A percentile compares a stretch with the other conserved stretches of the same genome.
Conservation (phyloP, 164 flowering plant species). For the Berberis vulgaris region DNA sequence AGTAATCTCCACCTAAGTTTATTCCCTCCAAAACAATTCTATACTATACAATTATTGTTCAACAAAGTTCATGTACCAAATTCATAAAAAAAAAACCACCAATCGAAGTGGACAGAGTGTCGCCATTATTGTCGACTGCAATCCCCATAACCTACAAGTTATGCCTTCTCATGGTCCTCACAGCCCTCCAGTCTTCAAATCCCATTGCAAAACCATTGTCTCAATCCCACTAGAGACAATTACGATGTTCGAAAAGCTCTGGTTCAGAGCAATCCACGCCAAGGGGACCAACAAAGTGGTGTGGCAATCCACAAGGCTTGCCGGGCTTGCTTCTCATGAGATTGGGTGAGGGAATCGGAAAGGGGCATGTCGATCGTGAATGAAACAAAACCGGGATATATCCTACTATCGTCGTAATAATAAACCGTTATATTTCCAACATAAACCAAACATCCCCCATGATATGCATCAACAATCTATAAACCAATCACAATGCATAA, state of each 20-base stretch:
- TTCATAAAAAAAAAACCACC: conserved; percentile 38
- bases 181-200: conserved; percentile 59
- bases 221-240: conserved; percentile 98
- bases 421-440: too few species aligned
- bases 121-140: conserved; percentile 42
- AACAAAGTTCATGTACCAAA: not conserved
- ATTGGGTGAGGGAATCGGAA: too few species aligned
- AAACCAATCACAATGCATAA: too few species aligned
- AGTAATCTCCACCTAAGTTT: not conserved
- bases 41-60: not conserved
- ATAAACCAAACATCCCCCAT: too few species aligned
- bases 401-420: too few species aligned
- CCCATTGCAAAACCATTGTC: conserved; percentile 71
- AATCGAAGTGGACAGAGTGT: conserved; percentile 68
- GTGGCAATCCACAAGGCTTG: conserved; percentile 26
- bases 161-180: conserved; percentile 73
- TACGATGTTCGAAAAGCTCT: conserved; percentile 61
- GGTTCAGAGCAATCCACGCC: conserved; percentile 70
- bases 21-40: too few species aligned
- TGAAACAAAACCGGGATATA: too few species aligned
- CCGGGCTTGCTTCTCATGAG: too few species aligned
- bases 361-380: too few species aligned
- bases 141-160: conserved; percentile 76
- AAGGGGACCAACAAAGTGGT: conserved; percentile 86
- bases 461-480: too few species aligned